Percentiles rank a stretch among this genome's conserved stretches.
Conservation (phyloP, 1,284 basidiomycete species). For the Tylopilus orsonianus region DNA sequence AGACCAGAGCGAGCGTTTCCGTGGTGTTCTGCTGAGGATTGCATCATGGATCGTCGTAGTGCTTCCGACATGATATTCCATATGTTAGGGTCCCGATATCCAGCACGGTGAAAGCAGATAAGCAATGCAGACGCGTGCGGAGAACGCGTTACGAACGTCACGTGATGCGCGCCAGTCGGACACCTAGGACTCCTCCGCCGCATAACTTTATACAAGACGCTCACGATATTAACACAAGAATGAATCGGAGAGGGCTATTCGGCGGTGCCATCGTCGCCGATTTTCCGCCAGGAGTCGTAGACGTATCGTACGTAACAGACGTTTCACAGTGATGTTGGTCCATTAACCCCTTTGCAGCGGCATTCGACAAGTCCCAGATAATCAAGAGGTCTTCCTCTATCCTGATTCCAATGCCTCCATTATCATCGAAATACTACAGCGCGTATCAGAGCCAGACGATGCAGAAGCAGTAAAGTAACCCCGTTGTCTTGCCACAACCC, state of each 20-base stretch:
- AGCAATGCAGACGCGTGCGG: conserved; percentile 1
- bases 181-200: no score
- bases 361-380: conserved; percentile 93
- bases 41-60: conserved; percentile 49
- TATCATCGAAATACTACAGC: conserved; percentile 84
- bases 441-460: conserved; percentile 59
- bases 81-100: background rate
- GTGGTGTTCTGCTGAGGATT: conserved; percentile 49
- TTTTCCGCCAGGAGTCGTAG: conserved; percentile 60
- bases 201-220: no score
- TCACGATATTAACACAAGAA: background rate
- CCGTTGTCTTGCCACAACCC: conserved; percentile 2
- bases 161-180: conserved; percentile 14
- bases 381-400: conserved; percentile 91
- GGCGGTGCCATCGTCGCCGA: conserved; percentile 79
- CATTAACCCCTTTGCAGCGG: conserved; percentile 48
- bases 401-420: conserved; percentile 66
- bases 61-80: conserved; percentile 20
- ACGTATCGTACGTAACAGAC: conserved; percentile 76
- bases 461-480: conserved; percentile 64
- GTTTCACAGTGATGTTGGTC: background rate
- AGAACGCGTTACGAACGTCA: conserved; percentile 9
- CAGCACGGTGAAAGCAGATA: background rate
- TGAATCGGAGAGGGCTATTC: conserved; percentile 44
- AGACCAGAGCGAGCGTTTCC: conserved; percentile 54